Evolutionary conservation across 2,329 filamentous ascomycete genomes (phyloP), one percentile per base, ranked within the genome.

Genomic region (Pseudogymnoascus destructans): DNA sequence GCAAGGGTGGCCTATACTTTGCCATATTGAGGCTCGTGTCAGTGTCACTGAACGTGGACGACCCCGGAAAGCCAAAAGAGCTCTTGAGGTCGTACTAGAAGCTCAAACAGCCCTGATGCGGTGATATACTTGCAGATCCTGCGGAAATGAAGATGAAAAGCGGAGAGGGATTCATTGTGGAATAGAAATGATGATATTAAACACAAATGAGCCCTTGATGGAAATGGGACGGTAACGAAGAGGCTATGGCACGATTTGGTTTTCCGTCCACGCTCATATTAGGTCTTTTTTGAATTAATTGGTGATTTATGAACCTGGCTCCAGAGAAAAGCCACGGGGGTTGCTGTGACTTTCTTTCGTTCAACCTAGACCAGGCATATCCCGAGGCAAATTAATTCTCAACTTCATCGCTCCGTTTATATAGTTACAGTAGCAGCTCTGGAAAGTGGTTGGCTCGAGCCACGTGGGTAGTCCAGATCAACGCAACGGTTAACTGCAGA

Each of bases 51-150:
- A 52, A 52, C 46, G 46, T 32, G 46, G 25, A 30, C 25, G 25
- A 9, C 46, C 46, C 46, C 15, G 46, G 46, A 30, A 52, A 52
- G 25, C 46, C 46, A 52, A 52, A 52, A 32, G 46, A 52, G 46
- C 25, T 30, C 25, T 30, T 32, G 15, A 17, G 25, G 46, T 52
- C 6, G 46, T 52, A 52, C 46, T 11, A 19, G 15, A 52, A 30
- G 25, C 46, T 52, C 46, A 52, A 52, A 30, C 25, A n/a, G 3
- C 25, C n/a, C 25, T 30, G 25, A 32, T 32, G 6, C 25, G 25
- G 46, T 30, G 9, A 4, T 30, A 30, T 52, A 52, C 19, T 30
- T 52, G 46, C 25, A 52, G 25, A 52, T 52, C 46, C 3, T 52
- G 15, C 46, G 46, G 46, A 32, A 19, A 52, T 52, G 46, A 52